Percentiles rank a stretch among this genome's conserved stretches.
Conservation (phyloP, 495 filamentous ascomycete genomes). For the Hypoxylon fragiforme region DNA sequence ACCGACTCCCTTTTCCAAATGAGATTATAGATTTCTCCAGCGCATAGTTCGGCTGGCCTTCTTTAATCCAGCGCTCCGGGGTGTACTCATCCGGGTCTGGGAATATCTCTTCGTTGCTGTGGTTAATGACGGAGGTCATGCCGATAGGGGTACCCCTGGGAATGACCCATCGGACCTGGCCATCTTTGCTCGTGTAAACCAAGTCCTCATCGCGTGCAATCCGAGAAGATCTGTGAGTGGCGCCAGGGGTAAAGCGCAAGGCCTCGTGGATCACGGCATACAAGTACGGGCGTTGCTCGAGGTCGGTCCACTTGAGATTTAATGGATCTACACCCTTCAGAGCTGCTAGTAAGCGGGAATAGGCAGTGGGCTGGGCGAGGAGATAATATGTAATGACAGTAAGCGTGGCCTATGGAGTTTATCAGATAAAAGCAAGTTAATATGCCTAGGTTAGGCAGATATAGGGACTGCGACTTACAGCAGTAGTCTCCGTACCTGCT, state of each 20-base stretch:
- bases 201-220: constrained; percentile 41
- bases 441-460: no score
- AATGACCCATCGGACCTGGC: constrained; percentile 39
- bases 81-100: constrained; percentile 50
- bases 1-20: constrained; percentile 53
- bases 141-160: constrained; percentile 48
- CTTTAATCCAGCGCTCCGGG: constrained; percentile 56
- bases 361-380: constrained; percentile 29
- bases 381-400: constrained; percentile 40
- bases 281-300: constrained; percentile 53
- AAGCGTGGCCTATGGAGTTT: constrained; percentile 33
- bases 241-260: constrained; percentile 49
- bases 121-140: constrained; percentile 52
- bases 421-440: no score
- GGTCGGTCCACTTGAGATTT: constrained; percentile 24
- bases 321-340: constrained; percentile 27
- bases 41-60: constrained; percentile 36
- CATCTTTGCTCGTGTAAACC: constrained; percentile 40
- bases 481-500: constrained; percentile 40
- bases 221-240: constrained; percentile 44
- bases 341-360: constrained; percentile 36
- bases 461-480: constrained; percentile 1
- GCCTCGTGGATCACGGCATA: constrained; percentile 48
- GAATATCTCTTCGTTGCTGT: constrained; percentile 52
- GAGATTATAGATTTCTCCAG: constrained; percentile 52